A percentile compares a stretch with the other conserved stretches of the same genome.
Conservation (phyloP, 2,329 filamentous ascomycete genomes). For the Penicillium rolfsii region DNA sequence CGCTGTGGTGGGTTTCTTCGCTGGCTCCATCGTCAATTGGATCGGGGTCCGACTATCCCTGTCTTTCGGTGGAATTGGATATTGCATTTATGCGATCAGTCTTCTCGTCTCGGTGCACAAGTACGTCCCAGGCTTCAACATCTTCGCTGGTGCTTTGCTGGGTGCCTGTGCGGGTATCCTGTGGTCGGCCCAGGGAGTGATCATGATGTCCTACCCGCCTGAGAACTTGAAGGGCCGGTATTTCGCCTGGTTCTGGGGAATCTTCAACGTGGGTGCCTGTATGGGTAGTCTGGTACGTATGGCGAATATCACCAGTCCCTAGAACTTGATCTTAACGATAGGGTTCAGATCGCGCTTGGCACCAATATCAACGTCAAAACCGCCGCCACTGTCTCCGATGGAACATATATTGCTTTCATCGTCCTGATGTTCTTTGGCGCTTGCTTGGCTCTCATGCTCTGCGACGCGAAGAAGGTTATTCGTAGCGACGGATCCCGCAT, state of each 20-base stretch:
- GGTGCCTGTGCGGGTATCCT: constrained; percentile 52
- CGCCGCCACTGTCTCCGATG: constrained; percentile 59
- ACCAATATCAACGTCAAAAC: not conserved
- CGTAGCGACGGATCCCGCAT: constrained; percentile 46
- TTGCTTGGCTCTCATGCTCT: constrained; percentile 66
- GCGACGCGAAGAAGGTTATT: constrained; percentile 69
- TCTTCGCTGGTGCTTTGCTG: constrained; percentile 51
- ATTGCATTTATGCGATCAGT: constrained; percentile 46
- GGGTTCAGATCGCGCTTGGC: not conserved
- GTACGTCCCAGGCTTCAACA: constrained; percentile 50
- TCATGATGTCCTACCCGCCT: constrained; percentile 75
- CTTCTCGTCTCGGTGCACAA: constrained; percentile 46
- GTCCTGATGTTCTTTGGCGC: constrained; percentile 74
- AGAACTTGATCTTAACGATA: not conserved
- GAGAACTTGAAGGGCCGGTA: constrained; percentile 80
- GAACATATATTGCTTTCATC: constrained; percentile 81
- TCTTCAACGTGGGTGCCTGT: not conserved
- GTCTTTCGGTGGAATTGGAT: constrained; percentile 46
- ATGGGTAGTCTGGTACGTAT: constrained; percentile 1
- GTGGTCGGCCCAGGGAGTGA: constrained; percentile 52
- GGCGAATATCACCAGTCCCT: too few relatives aligned
- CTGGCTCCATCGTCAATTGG: constrained; percentile 1
- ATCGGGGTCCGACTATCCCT: constrained; percentile 39
- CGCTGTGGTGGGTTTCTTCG: not conserved
- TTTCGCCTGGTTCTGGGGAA: constrained; percentile 70